phyloP scores from a whole-genome alignment of 352 stramenopile species.

The Globisporangium nodosum region DNA sequence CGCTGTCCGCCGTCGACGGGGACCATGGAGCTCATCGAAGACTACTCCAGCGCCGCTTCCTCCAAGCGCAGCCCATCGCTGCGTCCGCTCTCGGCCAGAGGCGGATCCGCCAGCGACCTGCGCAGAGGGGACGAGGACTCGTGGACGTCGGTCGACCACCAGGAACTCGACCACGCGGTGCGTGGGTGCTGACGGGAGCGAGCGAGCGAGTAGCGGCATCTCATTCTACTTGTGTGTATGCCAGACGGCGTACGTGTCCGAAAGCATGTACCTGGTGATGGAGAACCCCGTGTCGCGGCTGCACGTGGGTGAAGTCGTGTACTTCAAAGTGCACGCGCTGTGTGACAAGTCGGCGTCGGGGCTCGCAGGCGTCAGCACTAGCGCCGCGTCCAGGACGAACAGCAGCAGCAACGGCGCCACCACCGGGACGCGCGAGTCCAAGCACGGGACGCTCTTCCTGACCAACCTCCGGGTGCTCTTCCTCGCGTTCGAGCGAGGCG shows the following conservation, averaged over 20 bases:
- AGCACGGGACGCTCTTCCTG: slow-evolving; percentile 68
- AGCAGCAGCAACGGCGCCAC: neutral
- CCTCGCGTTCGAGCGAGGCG: slow-evolving; percentile 42
- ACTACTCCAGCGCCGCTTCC: slow-evolving; percentile 3
- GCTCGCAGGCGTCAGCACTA: slow-evolving; percentile 22
- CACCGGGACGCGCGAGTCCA: slow-evolving; percentile 8
- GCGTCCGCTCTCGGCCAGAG: neutral
- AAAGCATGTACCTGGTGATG: slow-evolving; percentile 80
- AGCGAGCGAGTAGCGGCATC: too few relatives aligned
- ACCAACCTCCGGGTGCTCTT: slow-evolving; percentile 73
- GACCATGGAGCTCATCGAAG: slow-evolving; percentile 14
- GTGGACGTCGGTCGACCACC: slow-evolving; percentile 77
- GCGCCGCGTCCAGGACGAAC: neutral
- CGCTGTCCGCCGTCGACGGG: too few relatives aligned
- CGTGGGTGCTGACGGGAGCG: too few relatives aligned
- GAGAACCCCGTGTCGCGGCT: slow-evolving; percentile 48
- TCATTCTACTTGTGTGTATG: slow-evolving; percentile 1
- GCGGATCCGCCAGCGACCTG: slow-evolving; percentile 1
- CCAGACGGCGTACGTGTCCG: slow-evolving; percentile 68
- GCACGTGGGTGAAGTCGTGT: slow-evolving; percentile 58
- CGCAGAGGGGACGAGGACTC: slow-evolving; percentile 67
- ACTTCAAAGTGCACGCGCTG: slow-evolving; percentile 67
- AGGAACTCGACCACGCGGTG: slow-evolving; percentile 77
- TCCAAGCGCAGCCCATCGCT: slow-evolving; percentile 2
- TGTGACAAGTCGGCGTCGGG: slow-evolving; percentile 52